Base-by-base conservation (phyloP, 1,284 basidiomycete genomes). In the Ustilago tritici region DNA sequence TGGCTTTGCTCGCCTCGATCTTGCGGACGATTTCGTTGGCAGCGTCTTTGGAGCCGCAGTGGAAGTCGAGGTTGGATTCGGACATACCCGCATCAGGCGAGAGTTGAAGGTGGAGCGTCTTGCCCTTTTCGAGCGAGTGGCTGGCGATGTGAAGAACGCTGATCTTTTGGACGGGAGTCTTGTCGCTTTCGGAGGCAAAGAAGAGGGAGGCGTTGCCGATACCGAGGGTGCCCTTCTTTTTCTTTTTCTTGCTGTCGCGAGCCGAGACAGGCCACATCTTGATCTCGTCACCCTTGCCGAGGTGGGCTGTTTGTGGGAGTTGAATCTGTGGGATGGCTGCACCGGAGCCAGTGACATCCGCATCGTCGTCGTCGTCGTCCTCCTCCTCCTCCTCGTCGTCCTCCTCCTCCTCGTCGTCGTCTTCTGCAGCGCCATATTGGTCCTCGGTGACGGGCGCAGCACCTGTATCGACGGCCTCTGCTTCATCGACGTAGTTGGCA, bases 231-330 rank as follows among this genome's bases (percentile, higher is more conserved):
- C 84, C 84, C 65, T 84, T 84, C 54, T 80, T 81, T 56, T 83
- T 82, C 61, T 83, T 83, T 64, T 84, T 84, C 56, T 83, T 83
- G 64, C 65, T 63, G 60, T 86, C 84, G 28, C 85, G 56, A 11
- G 78, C 80, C 17, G 82, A 81, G 15, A 85, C 84, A 50, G 82
- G 68, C 84, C 84, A 86, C 84, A 86, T 86, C 47, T 82, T 79
- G 72, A 85, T 86, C 43, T 82, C 82, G 57, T 86, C 84, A 38
- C 72, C 68, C 66, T 81, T 84, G 68, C 76, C 76, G 31, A 66
- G 53, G 11, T 69, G 43, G 6, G 75, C 65, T 4, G 69, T 73
- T 15, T 78, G 54, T 11, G 78, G 73, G 23, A 77, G 61, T 23
- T 72, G 75, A 35, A 79, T 77, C 56, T 72, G 72, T 12, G 83